phyloP scores from a whole-genome alignment of 345 rosid species.

The Linum tenue region DNA sequence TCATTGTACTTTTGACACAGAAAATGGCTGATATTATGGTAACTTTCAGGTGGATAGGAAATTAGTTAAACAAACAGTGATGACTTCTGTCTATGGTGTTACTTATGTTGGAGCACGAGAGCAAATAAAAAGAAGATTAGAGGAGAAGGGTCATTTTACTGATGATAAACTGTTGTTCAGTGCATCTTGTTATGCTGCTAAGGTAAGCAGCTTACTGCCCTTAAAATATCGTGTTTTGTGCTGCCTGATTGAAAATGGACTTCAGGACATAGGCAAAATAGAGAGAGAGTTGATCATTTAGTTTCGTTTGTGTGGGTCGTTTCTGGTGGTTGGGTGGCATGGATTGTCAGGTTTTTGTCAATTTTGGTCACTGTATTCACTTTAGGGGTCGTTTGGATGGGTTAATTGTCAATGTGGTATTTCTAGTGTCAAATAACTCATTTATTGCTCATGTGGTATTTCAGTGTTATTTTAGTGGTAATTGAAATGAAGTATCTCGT shows the following conservation, averaged over 20 bases:
- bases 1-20: not conserved
- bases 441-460: no score
- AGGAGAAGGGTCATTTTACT: conserved; percentile 78
- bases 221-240: not conserved
- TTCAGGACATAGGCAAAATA: no score
- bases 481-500: no score
- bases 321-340: no score
- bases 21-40: conserved; percentile 12
- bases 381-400: no score
- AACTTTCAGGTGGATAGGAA: conserved; percentile 83
- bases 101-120: conserved; percentile 97
- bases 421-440: no score
- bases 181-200: conserved; percentile 90
- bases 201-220: conserved; percentile 39
- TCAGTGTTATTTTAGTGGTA: no score
- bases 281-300: not conserved
- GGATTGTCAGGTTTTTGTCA: not conserved
- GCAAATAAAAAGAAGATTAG: conserved; percentile 84
- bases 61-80: conserved; percentile 92
- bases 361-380: not conserved
- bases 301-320: not conserved
- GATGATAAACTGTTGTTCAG: conserved; percentile 68
- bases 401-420: no score
- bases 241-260: no score
- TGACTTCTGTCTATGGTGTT: conserved; percentile 99